phyloP scores from a whole-genome alignment of 768 basidiomycete species.

The Boletus bicolor region DNA sequence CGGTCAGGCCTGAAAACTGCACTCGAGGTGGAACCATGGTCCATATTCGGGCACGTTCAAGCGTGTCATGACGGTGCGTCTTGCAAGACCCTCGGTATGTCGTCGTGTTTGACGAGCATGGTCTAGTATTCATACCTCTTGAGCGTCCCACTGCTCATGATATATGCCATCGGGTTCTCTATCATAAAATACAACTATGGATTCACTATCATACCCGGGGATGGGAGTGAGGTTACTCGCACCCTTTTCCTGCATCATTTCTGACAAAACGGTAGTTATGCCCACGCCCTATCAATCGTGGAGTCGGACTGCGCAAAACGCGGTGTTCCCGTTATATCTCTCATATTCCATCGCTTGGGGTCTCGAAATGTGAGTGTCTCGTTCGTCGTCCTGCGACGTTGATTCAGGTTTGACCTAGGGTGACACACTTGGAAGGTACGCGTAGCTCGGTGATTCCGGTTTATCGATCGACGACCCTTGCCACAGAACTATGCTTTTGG shows the following conservation, averaged over 20 bases:
- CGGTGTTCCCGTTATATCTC: conserved; percentile 65
- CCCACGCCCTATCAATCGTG: conserved; percentile 64
- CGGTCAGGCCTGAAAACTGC: background rate
- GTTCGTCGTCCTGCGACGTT: background rate
- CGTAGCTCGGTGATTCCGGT: background rate
- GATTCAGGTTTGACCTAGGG: conserved; percentile 40
- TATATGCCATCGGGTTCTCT: conserved; percentile 60
- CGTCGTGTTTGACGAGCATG: background rate
- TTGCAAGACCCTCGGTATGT: background rate
- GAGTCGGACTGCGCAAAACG: conserved; percentile 41
- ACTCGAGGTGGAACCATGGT: conserved; percentile 63
- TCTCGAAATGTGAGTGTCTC: conserved; percentile 64
- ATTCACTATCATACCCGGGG: conserved; percentile 41
- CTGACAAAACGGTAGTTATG: conserved; percentile 43
- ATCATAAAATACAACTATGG: conserved; percentile 75
- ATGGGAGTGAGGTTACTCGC: conserved; percentile 37
- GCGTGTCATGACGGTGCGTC: conserved; percentile 78
- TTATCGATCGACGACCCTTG: background rate
- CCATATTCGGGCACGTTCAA: conserved; percentile 74
- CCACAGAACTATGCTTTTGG: conserved; percentile 81
- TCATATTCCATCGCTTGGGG: conserved; percentile 66
- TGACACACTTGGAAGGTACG: conserved; percentile 76
- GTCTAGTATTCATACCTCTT: conserved; percentile 70
- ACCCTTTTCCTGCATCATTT: too few relatives aligned
- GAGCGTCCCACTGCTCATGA: conserved; percentile 55